These are phyloP conservation scores for Trichocomaceae sp. DNA, from an alignment of 2,329 filamentous ascomycete genomes.

Conservation along the genomic window DNA sequence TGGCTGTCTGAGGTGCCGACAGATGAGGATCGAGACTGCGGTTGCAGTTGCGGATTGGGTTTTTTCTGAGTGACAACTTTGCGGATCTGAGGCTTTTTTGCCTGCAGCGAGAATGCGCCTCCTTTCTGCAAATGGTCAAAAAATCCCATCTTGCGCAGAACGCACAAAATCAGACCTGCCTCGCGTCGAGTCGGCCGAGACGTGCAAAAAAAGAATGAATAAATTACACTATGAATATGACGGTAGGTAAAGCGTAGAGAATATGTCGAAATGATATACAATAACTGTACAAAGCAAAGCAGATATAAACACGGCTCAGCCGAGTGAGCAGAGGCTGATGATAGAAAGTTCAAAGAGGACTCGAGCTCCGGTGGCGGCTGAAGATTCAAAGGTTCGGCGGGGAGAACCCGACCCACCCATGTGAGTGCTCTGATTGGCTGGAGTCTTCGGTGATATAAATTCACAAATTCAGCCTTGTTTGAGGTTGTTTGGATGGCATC, in stretches of 20 bases:
- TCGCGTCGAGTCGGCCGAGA: conserved; percentile 1
- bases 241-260: conserved; percentile 8
- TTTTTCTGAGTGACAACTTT: conserved; percentile 34
- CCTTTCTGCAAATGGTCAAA: conserved; percentile 42
- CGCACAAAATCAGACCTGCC: not conserved
- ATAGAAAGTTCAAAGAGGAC: not conserved
- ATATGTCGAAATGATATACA: conserved; percentile 13
- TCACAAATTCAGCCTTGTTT: too few species aligned
- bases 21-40: conserved; percentile 24
- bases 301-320: conserved; percentile 8
- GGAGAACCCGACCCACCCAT: not conserved
- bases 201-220: not conserved
- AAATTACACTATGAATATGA: conserved; percentile 16
- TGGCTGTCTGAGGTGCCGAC: conserved; percentile 15
- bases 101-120: conserved; percentile 36
- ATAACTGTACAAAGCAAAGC: conserved; percentile 15
- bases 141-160: conserved; percentile 32
- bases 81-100: conserved; percentile 37
- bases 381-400: too few species aligned
- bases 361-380: conserved; percentile 11
- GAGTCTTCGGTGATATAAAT: not conserved
- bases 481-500: too few species aligned
- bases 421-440: not conserved
- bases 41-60: conserved; percentile 23
- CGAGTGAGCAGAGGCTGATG: conserved; percentile 6